These are phyloP conservation scores for Cadophora malorum DNA, from an alignment of 2,329 filamentous ascomycete species.

Conservation along the genomic window DNA sequence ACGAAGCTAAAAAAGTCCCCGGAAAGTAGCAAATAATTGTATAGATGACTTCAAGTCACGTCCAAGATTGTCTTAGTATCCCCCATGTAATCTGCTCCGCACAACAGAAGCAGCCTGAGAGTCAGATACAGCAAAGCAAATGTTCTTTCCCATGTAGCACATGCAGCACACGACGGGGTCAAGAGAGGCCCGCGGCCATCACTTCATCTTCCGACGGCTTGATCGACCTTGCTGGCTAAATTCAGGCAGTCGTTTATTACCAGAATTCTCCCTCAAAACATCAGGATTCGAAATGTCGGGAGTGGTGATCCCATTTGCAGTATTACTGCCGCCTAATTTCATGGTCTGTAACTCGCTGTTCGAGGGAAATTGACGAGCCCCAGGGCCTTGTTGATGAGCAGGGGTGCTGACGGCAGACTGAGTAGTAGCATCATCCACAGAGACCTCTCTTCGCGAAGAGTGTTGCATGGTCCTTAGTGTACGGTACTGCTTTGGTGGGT, in stretches of 20 bases:
- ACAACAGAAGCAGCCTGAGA: neutral
- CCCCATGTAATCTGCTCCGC: neutral
- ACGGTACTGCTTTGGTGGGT: neutral
- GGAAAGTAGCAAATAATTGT: neutral
- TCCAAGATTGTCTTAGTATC: neutral
- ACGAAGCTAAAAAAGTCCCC: neutral
- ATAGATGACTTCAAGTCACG: neutral
- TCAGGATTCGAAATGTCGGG: neutral
- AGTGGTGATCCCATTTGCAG: neutral
- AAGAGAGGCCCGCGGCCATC: neutral
- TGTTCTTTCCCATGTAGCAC: too few relatives aligned
- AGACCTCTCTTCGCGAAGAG: conserved; percentile 2
- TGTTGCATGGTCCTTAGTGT: neutral
- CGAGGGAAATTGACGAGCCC: neutral
- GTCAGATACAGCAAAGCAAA: neutral
- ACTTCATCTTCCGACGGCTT: conserved; percentile 13
- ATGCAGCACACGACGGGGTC: neutral
- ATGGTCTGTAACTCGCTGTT: neutral
- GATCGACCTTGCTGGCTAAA: neutral
- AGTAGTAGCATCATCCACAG: conserved; percentile 1
- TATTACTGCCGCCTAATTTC: neutral
- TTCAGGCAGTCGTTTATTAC: conserved; percentile 9
- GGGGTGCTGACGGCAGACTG: conserved; percentile 1
- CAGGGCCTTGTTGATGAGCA: neutral
- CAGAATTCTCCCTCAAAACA: neutral